These are phyloP conservation scores for Camelina neglecta DNA, from an alignment of 345 rosid genomes.

Conservation along the genomic window DNA sequence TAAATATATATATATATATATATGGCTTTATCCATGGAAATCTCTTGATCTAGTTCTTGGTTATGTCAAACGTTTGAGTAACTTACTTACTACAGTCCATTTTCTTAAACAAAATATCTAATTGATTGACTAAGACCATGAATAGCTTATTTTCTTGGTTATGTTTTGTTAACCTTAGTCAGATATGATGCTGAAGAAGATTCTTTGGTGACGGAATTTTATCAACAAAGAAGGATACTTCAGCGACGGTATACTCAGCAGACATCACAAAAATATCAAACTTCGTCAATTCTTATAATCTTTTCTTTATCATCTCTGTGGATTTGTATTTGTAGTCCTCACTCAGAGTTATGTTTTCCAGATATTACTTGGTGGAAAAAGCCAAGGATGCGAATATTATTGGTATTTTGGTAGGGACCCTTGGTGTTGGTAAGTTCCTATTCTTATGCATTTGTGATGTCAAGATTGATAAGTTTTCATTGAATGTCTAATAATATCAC, in stretches of 20 bases:
- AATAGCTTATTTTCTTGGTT: conserved; percentile 17
- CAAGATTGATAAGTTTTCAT: conserved; percentile 19
- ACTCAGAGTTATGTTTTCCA: conserved; percentile 45
- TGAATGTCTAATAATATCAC: conserved; percentile 6
- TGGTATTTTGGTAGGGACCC: conserved; percentile 96
- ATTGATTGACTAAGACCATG: neutral
- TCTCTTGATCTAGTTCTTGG: conserved; percentile 17
- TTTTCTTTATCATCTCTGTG: neutral
- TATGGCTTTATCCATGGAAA: conserved; percentile 16
- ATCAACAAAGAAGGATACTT: conserved; percentile 52
- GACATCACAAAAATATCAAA: neutral
- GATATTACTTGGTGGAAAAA: conserved; percentile 94
- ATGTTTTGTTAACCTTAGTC: conserved; percentile 58
- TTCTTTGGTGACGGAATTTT: conserved; percentile 68
- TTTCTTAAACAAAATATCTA: neutral
- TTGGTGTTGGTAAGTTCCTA: conserved; percentile 79
- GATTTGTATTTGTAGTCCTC: neutral
- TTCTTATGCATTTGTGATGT: neutral
- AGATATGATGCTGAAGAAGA: conserved; percentile 83
- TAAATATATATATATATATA: conserved; percentile 32
- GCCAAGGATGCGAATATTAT: conserved; percentile 94
- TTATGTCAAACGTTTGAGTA: neutral
- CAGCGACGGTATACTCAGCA: neutral
- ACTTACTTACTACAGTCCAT: neutral
- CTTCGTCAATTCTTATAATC: neutral